phyloP scores from a whole-genome alignment of 768 basidiomycete genomes.

The Tricholoma bakamatsutake region DNA sequence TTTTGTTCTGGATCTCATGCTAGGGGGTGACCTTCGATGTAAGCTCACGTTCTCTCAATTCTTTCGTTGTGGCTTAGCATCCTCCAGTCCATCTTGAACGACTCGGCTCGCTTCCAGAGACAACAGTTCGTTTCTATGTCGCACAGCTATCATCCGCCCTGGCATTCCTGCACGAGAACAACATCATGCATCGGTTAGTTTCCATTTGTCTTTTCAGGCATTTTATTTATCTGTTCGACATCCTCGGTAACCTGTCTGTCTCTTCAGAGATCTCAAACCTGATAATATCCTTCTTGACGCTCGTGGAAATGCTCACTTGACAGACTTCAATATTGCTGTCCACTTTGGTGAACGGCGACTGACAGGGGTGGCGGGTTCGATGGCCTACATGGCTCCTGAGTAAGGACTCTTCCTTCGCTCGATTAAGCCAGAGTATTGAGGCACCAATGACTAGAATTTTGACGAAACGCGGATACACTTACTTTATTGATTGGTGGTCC shows the following conservation, averaged over 20 bases:
- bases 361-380: slow-evolving; percentile 92
- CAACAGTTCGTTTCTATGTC: slow-evolving; percentile 80
- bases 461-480: slow-evolving; percentile 89
- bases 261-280: slow-evolving; percentile 84
- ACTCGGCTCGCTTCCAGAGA: slow-evolving; percentile 67
- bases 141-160: slow-evolving; percentile 87
- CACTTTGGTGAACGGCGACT: slow-evolving; percentile 87
- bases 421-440: slow-evolving; percentile 5
- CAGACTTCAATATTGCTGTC: slow-evolving; percentile 98
- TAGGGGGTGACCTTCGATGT: slow-evolving; percentile 94
- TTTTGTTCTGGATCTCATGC: slow-evolving; percentile 96
- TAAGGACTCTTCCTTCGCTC: slow-evolving; percentile 22
- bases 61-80: slow-evolving; percentile 6
- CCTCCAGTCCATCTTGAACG: slow-evolving; percentile 81
- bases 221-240: slow-evolving; percentile 8
- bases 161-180: slow-evolving; percentile 85
- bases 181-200: slow-evolving; percentile 91
- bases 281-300: slow-evolving; percentile 98
- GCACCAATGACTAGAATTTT: slow-evolving; percentile 49
- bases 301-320: slow-evolving; percentile 91
- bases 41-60: slow-evolving; percentile 24
- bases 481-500: slow-evolving; percentile 96
- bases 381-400: slow-evolving; percentile 98
- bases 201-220: slow-evolving; percentile 14
- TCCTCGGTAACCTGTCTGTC: slow-evolving; percentile 12